A percentile compares a stretch with the other conserved stretches of the same genome.
Evolutionary conservation across 2,329 filamentous ascomycete genomes (phyloP).

Genomic region (Fusarium buharicum): DNA sequence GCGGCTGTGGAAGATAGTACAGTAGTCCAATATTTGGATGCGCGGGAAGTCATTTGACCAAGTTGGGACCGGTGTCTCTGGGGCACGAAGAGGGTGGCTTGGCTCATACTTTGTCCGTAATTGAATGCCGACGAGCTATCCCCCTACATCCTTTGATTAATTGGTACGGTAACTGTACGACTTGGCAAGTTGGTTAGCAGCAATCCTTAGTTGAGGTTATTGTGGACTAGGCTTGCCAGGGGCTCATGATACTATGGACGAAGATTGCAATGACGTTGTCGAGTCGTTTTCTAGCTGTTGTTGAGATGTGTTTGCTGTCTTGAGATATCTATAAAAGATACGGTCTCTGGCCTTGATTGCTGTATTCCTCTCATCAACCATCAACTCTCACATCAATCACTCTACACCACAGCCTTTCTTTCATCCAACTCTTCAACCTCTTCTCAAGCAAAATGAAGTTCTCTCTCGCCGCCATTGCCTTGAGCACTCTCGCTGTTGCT

Average conservation of each 20-base stretch:
- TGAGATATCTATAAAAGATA: constrained; percentile 26
- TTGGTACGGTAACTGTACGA: constrained; percentile 1
- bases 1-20: constrained; percentile 27
- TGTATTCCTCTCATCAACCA: constrained; percentile 1
- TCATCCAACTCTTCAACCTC: not conserved
- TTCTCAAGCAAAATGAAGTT: constrained; percentile 41
- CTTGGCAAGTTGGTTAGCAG: constrained; percentile 21
- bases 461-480: constrained; percentile 33
- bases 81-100: not conserved
- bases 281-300: not conserved
- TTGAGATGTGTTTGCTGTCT: not conserved
- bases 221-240: constrained; percentile 7
- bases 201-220: constrained; percentile 2
- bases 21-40: constrained; percentile 19
- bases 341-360: not conserved
- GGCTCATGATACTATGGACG: constrained; percentile 6
- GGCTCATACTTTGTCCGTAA: constrained; percentile 8
- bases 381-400: not conserved
- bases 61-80: constrained; percentile 3
- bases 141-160: constrained; percentile 13
- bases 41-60: constrained; percentile 26
- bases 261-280: constrained; percentile 27
- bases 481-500: constrained; percentile 39
- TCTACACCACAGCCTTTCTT: not conserved
- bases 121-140: not conserved